These are phyloP conservation scores for Vigna radiata DNA, from an alignment of 306 rosid genomes.

Conservation along the genomic window DNA sequence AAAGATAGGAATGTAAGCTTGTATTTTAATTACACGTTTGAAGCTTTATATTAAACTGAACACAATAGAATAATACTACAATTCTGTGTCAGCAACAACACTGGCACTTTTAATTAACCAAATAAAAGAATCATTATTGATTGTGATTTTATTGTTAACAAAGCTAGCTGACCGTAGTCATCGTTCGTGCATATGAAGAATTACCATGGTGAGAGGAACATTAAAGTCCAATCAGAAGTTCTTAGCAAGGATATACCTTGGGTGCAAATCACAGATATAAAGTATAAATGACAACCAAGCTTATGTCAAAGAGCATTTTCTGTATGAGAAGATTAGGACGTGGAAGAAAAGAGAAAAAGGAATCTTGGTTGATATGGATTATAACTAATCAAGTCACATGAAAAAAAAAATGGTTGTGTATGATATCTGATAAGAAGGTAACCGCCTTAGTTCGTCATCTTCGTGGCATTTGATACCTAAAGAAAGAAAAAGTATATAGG, in stretches of 20 bases:
- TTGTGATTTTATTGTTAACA: background rate
- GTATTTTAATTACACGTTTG: background rate
- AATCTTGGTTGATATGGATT: background rate
- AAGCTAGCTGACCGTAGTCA: background rate
- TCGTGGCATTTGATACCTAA: background rate
- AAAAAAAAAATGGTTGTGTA: constrained; percentile 1
- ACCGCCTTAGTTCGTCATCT: constrained; percentile 2
- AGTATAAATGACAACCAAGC: background rate
- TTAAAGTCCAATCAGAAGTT: background rate
- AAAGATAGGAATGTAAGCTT: background rate
- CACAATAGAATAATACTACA: background rate
- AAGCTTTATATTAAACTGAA: background rate
- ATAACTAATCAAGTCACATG: background rate
- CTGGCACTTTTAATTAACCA: background rate
- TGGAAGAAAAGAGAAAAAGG: background rate
- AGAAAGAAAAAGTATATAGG: background rate
- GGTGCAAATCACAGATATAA: background rate
- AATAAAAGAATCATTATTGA: background rate
- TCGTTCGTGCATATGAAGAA: background rate
- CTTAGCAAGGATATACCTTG: background rate
- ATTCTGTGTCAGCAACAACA: background rate
- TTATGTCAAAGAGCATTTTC: background rate
- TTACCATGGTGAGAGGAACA: background rate
- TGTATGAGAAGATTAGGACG: background rate
- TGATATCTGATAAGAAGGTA: background rate